phyloP scores from a whole-genome alignment of 2,329 filamentous ascomycete genomes.

The Emydomyces testavorans region DNA sequence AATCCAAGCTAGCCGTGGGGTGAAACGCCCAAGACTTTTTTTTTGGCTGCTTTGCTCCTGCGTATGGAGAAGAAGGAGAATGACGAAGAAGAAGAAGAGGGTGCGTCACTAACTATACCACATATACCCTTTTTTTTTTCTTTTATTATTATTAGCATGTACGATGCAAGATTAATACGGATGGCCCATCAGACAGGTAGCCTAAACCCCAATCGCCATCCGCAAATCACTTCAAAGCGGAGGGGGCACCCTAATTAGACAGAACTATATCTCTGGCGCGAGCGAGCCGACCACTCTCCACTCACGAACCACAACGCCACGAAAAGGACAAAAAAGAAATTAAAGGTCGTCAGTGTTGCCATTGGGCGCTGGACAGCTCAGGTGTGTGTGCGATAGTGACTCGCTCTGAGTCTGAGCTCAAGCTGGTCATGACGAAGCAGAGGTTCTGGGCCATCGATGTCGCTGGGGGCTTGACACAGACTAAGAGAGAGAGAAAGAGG shows the following conservation, averaged over 20 bases:
- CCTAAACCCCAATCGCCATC: conserved; percentile 7
- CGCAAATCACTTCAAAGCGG: conserved; percentile 10
- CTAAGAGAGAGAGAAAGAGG: too few species aligned
- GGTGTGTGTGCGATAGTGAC: too few species aligned
- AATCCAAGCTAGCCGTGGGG: conserved; percentile 28
- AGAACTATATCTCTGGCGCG: conserved; percentile 8
- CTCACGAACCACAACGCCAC: conserved; percentile 11
- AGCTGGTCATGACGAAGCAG: too few species aligned
- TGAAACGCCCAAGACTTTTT: conserved; percentile 26
- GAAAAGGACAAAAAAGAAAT: conserved; percentile 10
- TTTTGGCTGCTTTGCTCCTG: conserved; percentile 12
- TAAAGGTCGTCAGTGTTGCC: conserved; percentile 5
- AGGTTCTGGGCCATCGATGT: conserved; percentile 8
- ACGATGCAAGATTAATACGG: conserved; percentile 10
- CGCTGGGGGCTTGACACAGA: conserved; percentile 1
- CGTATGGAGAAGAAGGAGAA: too few species aligned
- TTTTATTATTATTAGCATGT: too few species aligned
- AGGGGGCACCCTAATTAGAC: conserved; percentile 6
- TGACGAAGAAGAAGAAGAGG: too few species aligned
- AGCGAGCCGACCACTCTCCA: conserved; percentile 12
- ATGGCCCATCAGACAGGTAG: conserved; percentile 10
- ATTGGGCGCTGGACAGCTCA: conserved; percentile 6
- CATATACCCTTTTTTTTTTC: too few species aligned
- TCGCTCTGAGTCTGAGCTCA: too few species aligned
- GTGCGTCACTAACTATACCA: conserved; percentile 11